Percentiles rank a stretch among this genome's conserved stretches.
These are phyloP conservation scores for Cercospora nicotianae DNA, from an alignment of 2,329 filamentous ascomycete genomes.

Conservation along the genomic window DNA sequence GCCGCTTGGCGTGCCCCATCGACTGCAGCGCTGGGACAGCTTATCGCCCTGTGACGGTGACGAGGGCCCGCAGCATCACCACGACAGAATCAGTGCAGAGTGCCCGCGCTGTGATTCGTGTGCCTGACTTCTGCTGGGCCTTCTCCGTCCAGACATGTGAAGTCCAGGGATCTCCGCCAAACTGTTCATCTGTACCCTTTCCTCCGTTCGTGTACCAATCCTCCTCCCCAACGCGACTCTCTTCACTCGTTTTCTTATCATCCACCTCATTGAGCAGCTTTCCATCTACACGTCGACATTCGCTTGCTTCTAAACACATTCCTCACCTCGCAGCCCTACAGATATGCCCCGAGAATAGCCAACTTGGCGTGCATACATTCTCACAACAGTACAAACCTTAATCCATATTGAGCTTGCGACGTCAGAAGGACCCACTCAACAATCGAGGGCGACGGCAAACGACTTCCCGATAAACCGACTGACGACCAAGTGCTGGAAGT, in stretches of 20 bases:
- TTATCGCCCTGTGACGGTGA: neutral
- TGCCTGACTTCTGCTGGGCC: neutral
- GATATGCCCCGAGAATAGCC: neutral
- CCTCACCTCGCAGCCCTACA: neutral
- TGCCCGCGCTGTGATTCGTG: neutral
- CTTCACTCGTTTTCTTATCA: neutral
- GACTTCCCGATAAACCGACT: neutral
- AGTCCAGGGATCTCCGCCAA: neutral
- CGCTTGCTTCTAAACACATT: neutral
- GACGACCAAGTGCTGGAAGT: constrained; percentile 29
- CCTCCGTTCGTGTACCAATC: neutral
- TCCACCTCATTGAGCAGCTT: neutral
- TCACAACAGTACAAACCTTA: neutral
- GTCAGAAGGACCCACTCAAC: constrained; percentile 14
- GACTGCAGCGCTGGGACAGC: neutral
- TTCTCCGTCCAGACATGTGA: neutral
- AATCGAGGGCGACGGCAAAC: constrained; percentile 3
- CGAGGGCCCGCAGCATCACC: neutral
- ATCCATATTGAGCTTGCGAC: constrained; percentile 2
- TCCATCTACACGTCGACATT: neutral
- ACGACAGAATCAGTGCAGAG: neutral
- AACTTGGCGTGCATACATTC: neutral
- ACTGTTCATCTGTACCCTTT: neutral
- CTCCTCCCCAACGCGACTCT: neutral
- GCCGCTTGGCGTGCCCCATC: constrained; percentile 5